Evolutionary conservation across 1,284 basidiomycete genomes (phyloP), one percentile per base, ranked within the genome.

Genomic region (Porogramme epimiltina): DNA sequence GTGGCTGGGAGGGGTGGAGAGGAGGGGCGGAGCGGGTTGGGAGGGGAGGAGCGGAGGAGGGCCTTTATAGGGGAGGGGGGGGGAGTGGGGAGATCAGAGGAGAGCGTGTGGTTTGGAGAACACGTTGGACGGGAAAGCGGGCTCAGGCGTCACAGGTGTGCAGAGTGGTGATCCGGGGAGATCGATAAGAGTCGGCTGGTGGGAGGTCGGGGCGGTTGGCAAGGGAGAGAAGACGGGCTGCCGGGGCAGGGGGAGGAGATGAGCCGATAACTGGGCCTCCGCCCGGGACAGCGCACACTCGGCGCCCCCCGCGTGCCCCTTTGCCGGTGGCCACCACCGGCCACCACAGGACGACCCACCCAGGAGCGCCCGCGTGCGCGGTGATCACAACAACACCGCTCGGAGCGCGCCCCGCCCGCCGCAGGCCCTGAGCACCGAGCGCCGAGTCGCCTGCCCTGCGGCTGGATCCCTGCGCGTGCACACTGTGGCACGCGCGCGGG

Each of bases 141-240:
- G 34, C 34, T 6, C 8, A 18, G 45, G 45, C 52, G 63, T 64
- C 61, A 66, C 62, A 68, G 59, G 64, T 64, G 59, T 58, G 49
- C 37, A 45, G 38, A 52, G 31, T 56, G 59, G 55, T 64, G 63
- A 65, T 63, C 64, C 64, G 65, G 65, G 51, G 44, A 55, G 59
- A 62, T 64, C 59, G 67, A 68, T 67, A 66, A 66, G 41, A 54
- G 62, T 60, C 64, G 56, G 56, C 56, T 47, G 52, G 47, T 38
- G n/a, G n/a, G n/a, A n/a, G n/a, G n/a, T n/a, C n/a, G n/a, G n/a
- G n/a, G 51, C 46, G 44, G 57, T 56, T 56, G 52, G 58, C 52
- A 57, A 56, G 33, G 51, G 34, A 13, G 28, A 31, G 28, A 31
- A 31, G 28, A 31, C 8, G n/a, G 10, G 34, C 34, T n/a, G n/a